A percentile compares a stretch with the other conserved stretches of the same genome.
These are phyloP conservation scores for Aspergillus sp. DNA, from an alignment of 2,329 filamentous ascomycete species.

Conservation along the genomic window DNA sequence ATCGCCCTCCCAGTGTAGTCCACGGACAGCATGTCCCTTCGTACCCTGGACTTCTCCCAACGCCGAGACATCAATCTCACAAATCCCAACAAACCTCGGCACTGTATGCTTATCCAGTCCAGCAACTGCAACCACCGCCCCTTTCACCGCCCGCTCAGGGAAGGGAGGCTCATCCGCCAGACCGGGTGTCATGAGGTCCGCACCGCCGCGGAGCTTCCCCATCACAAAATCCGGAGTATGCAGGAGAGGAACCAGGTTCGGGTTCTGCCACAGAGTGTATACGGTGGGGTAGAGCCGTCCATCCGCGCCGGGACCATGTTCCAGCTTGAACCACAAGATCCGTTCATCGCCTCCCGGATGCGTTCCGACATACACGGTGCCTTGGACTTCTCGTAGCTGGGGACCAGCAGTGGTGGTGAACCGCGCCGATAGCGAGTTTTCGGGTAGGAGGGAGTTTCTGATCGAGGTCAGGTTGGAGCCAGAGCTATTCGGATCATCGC, in stretches of 20 bases:
- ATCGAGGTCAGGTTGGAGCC: constrained; percentile 49
- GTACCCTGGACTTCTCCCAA: constrained; percentile 56
- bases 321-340: constrained; percentile 63
- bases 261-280: constrained; percentile 66
- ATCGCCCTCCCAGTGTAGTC: constrained; percentile 66
- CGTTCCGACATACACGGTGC: constrained; percentile 63
- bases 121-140: constrained; percentile 62
- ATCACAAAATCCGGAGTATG: constrained; percentile 60
- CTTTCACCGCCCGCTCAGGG: constrained; percentile 56
- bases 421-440: constrained; percentile 60
- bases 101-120: constrained; percentile 59
- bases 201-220: constrained; percentile 61
- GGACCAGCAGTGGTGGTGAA: constrained; percentile 66
- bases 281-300: constrained; percentile 49
- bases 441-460: constrained; percentile 60
- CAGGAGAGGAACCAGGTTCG: constrained; percentile 60
- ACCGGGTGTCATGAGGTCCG: constrained; percentile 68
- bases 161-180: constrained; percentile 64
- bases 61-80: constrained; percentile 59
- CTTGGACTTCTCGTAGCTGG: constrained; percentile 58
- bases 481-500: constrained; percentile 42
- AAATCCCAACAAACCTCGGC: constrained; percentile 63
- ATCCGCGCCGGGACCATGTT: constrained; percentile 48
- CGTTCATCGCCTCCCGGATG: constrained; percentile 57
- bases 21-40: constrained; percentile 64